A percentile compares a stretch with the other conserved stretches of the same genome.
phyloP scores from a whole-genome alignment of 2,329 filamentous ascomycete genomes.

The Aspergillus aculeatinus region DNA sequence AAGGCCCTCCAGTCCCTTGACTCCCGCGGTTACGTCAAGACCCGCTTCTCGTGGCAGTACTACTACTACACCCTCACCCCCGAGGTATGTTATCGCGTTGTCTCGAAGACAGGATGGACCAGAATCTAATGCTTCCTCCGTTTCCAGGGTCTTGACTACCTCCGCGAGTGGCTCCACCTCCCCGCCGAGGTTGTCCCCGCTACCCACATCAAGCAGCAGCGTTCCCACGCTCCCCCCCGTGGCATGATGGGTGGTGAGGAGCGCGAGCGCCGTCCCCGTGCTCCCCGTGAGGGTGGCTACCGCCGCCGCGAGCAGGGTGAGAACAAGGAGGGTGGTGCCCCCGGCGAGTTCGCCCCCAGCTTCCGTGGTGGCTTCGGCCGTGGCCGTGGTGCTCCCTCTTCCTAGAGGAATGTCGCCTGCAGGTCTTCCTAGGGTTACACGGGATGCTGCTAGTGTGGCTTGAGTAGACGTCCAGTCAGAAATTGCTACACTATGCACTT shows the following conservation, averaged over 20 bases:
- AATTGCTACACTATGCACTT: constrained; percentile 27
- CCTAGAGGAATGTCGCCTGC: constrained; percentile 34
- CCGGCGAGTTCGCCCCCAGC: constrained; percentile 86
- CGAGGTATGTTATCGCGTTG: constrained; percentile 52
- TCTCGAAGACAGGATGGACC: background rate
- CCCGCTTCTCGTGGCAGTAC: constrained; percentile 99
- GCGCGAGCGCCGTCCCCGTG: constrained; percentile 78
- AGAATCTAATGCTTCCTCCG: constrained; percentile 4
- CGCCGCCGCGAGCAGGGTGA: constrained; percentile 77
- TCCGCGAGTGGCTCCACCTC: constrained; percentile 99
- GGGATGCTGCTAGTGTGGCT: constrained; percentile 28
- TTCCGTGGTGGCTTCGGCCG: constrained; percentile 91
- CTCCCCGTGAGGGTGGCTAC: constrained; percentile 82
- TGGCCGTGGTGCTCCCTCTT: constrained; percentile 75
- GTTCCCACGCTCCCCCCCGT: constrained; percentile 94
- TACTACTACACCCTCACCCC: constrained; percentile 99
- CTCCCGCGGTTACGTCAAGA: constrained; percentile 99
- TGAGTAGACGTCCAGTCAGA: constrained; percentile 31
- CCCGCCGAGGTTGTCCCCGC: constrained; percentile 98
- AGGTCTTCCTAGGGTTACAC: constrained; percentile 33
- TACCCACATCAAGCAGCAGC: constrained; percentile 99
- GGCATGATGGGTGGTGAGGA: constrained; percentile 94
- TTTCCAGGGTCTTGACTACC: constrained; percentile 86
- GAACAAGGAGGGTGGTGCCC: constrained; percentile 87
- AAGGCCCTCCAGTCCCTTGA: constrained; percentile 98